Evolutionary conservation across 495 filamentous ascomycete genomes (phyloP).

Genomic region (Aspergillus haitiensis): DNA sequence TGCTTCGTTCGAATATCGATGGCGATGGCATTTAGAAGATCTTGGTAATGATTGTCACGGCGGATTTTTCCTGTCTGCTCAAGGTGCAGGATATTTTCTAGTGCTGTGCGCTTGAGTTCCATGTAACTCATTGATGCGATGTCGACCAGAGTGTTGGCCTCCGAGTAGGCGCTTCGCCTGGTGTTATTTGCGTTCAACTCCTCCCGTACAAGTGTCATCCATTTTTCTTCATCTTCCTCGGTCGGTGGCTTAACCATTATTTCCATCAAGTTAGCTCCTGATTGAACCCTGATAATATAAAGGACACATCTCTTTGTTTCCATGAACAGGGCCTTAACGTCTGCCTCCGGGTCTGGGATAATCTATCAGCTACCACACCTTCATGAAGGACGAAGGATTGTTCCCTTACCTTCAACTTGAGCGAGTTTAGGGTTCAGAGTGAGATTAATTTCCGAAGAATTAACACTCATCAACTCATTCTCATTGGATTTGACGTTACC

Average conservation of each 20-base stretch:
- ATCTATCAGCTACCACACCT: conserved; percentile 16
- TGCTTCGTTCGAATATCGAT: conserved; percentile 97
- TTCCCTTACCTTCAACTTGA: conserved; percentile 68
- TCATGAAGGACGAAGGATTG: not conserved
- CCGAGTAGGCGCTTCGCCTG: conserved; percentile 83
- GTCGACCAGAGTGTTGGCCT: conserved; percentile 80
- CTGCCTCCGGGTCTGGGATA: conserved; percentile 75
- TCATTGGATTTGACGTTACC: conserved; percentile 95
- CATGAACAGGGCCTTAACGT: conserved; percentile 90
- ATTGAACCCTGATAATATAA: conserved; percentile 96
- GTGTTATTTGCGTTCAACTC: conserved; percentile 70
- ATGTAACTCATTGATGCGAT: conserved; percentile 87
- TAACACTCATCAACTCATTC: conserved; percentile 82
- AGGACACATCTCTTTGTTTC: conserved; percentile 96
- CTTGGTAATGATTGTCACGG: conserved; percentile 92
- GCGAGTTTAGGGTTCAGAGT: conserved; percentile 90
- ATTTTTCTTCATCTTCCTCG: conserved; percentile 84
- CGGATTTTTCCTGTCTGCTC: conserved; percentile 83
- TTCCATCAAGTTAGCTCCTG: conserved; percentile 86
- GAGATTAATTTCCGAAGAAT: conserved; percentile 86
- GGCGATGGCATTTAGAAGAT: conserved; percentile 93
- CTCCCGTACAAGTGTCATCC: conserved; percentile 79
- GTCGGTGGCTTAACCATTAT: conserved; percentile 90
- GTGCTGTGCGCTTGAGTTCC: conserved; percentile 85
- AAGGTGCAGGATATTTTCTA: conserved; percentile 90